Conservation (phyloP, 1,284 basidiomycete genomes). For the Leccinum huronense region DNA sequence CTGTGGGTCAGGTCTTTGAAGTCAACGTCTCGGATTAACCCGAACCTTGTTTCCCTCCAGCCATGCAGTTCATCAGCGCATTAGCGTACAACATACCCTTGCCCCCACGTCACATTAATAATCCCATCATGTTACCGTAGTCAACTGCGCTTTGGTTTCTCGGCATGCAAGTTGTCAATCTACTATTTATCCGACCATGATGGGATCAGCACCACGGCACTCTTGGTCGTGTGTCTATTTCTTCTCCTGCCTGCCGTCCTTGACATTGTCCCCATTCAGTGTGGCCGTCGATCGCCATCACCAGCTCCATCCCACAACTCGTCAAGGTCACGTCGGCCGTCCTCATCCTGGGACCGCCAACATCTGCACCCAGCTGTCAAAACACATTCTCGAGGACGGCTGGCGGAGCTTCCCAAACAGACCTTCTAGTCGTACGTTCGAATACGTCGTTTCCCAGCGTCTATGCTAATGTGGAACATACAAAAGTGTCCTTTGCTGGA, state of each 20-base stretch:
- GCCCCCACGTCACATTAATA: background rate
- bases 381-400: no score
- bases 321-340: slow-evolving; percentile 72
- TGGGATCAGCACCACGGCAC: slow-evolving; percentile 72
- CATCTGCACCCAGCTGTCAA: no score
- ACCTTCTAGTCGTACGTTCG: no score
- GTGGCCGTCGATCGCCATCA: slow-evolving; percentile 53
- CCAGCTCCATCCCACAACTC: slow-evolving; percentile 63
- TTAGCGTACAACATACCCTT: background rate
- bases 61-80: no score
- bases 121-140: slow-evolving; percentile 23
- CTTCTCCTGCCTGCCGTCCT: background rate
- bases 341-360: no score
- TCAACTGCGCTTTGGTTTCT: slow-evolving; percentile 46
- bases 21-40: no score
- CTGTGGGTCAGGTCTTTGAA: no score
- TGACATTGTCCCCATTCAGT: slow-evolving; percentile 36
- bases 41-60: no score
- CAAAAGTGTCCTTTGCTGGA: slow-evolving; percentile 67
- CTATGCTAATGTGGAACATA: slow-evolving; percentile 1
- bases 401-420: no score
- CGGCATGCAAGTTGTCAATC: slow-evolving; percentile 52
- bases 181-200: slow-evolving; percentile 50
- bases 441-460: background rate
- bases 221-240: slow-evolving; percentile 49